Percentiles rank a stretch among this genome's conserved stretches.
These are phyloP conservation scores for Pinus albicaulis DNA, from an alignment of 75 land plant genomes.

Conservation along the genomic window DNA sequence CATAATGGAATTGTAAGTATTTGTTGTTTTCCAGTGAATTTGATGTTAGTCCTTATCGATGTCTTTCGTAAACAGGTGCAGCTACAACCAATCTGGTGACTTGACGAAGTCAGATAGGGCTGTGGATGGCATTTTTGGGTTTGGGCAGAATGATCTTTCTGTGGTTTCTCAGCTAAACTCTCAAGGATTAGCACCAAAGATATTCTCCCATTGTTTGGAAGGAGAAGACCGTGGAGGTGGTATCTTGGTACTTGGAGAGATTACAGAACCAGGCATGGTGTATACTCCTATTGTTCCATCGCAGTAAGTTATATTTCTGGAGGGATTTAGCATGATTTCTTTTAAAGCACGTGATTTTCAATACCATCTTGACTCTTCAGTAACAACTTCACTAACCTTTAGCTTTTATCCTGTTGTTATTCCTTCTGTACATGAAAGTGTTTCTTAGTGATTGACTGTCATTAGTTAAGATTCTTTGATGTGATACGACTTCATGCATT, in stretches of 20 bases:
- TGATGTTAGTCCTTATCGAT: conserved; percentile 6
- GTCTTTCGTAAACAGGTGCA: conserved; percentile 52
- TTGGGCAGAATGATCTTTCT: conserved; percentile 74
- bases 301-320: conserved; percentile 55
- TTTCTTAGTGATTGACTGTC: background rate
- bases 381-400: background rate
- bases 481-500: no score
- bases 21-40: background rate
- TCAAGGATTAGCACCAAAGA: conserved; percentile 57
- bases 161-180: conserved; percentile 73
- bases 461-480: background rate
- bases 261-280: conserved; percentile 68
- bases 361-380: background rate
- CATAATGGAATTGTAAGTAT: background rate
- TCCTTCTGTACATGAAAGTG: background rate
- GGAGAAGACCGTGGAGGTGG: conserved; percentile 83
- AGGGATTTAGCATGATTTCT: background rate
- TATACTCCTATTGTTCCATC: conserved; percentile 79
- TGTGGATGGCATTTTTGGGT: conserved; percentile 91
- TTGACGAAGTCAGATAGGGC: conserved; percentile 69
- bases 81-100: conserved; percentile 71
- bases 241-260: conserved; percentile 73
- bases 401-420: background rate
- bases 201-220: conserved; percentile 86
- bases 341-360: background rate